phyloP scores from a whole-genome alignment of 2,329 filamentous ascomycete species.

The Fusarium begoniae region DNA sequence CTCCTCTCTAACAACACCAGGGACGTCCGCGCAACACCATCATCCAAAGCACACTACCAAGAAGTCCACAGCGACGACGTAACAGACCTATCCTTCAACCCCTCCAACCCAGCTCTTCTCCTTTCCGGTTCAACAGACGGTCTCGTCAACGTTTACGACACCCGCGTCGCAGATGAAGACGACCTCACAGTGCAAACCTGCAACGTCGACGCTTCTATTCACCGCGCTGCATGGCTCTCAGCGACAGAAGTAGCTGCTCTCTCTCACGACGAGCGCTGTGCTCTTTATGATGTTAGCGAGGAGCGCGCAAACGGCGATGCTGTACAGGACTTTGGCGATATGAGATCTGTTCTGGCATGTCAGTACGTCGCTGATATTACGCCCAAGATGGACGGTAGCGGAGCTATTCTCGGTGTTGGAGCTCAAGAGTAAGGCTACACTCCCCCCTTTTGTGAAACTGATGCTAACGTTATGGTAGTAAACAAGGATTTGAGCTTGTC shows the following conservation, averaged over 20 bases:
- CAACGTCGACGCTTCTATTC: conserved; percentile 79
- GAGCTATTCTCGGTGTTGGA: conserved; percentile 71
- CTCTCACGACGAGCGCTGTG: conserved; percentile 81
- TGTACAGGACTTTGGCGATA: conserved; percentile 71
- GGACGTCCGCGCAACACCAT: conserved; percentile 64
- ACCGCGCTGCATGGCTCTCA: conserved; percentile 76
- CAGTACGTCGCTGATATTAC: conserved; percentile 79
- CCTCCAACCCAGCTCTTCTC: conserved; percentile 66
- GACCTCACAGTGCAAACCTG: conserved; percentile 81
- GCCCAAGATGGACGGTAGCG: conserved; percentile 65
- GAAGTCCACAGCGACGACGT: conserved; percentile 76
- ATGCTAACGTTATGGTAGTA: conserved; percentile 47
- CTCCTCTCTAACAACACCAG: conserved; percentile 46
- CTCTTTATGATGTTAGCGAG: conserved; percentile 75
- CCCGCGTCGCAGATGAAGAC: conserved; percentile 75
- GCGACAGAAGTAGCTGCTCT: conserved; percentile 73
- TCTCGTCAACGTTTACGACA: conserved; percentile 80
- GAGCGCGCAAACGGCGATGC: conserved; percentile 67
- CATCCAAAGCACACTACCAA: conserved; percentile 63
- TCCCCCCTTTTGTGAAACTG: conserved; percentile 41
- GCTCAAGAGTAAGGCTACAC: conserved; percentile 68
- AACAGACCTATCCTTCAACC: conserved; percentile 69
- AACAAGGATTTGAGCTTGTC: conserved; percentile 67
- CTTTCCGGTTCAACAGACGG: conserved; percentile 84
- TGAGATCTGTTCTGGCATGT: conserved; percentile 70